A percentile compares a stretch with the other conserved stretches of the same genome.
Conservation (phyloP, 345 rosid species). For the Luvunga scandens region DNA sequence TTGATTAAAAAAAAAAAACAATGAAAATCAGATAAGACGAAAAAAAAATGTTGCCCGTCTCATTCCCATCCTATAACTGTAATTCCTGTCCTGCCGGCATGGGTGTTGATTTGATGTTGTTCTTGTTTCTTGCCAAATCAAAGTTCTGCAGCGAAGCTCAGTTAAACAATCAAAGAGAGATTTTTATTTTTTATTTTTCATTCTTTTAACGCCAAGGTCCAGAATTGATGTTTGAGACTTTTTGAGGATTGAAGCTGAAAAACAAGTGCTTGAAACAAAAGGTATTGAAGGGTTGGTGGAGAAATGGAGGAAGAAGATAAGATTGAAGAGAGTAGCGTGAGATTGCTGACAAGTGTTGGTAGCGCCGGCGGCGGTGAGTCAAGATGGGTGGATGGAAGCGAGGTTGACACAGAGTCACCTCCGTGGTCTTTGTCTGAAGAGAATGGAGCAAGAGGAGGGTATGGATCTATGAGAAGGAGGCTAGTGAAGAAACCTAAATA, state of each 20-base stretch:
- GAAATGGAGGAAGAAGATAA: slow-evolving; percentile 64
- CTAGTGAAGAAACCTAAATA: slow-evolving; percentile 64
- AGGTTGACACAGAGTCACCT: slow-evolving; percentile 67
- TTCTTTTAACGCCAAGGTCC: too few species aligned
- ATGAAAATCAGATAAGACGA: too few species aligned
- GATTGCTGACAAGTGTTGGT: slow-evolving; percentile 29
- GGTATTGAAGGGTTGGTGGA: slow-evolving; percentile 13
- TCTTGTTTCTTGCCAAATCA: not conserved
- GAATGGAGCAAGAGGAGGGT: slow-evolving; percentile 36
- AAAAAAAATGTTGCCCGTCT: not conserved
- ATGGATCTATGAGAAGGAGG: slow-evolving; percentile 71
- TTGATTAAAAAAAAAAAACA: too few species aligned
- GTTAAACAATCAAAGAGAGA: too few species aligned
- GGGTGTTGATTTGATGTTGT: not conserved
- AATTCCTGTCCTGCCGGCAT: not conserved
- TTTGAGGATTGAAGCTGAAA: not conserved
- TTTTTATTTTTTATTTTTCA: too few species aligned
- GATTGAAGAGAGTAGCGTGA: slow-evolving; percentile 67
- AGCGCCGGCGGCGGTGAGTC: slow-evolving; percentile 55
- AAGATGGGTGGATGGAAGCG: slow-evolving; percentile 96
- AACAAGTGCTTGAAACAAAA: not conserved
- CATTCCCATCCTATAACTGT: not conserved
- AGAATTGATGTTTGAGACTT: not conserved
- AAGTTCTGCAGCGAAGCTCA: not conserved
- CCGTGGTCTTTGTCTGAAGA: slow-evolving; percentile 40